A percentile compares a stretch with the other conserved stretches of the same genome.
Conservation (phyloP, 257 asterid species). For the Solanum chilense region DNA sequence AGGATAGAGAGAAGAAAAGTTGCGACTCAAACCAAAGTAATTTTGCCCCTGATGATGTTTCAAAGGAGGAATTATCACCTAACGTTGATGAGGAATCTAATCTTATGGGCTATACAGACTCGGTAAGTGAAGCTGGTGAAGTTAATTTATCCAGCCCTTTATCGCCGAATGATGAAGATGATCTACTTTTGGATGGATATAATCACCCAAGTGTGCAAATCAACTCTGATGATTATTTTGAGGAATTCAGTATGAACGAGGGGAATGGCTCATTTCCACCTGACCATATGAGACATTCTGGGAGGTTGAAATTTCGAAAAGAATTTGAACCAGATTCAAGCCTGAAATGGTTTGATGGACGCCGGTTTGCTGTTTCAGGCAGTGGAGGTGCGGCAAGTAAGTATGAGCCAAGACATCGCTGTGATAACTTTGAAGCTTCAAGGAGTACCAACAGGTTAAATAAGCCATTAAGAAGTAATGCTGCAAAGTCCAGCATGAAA, state of each 20-base stretch:
- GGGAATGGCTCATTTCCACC: slow-evolving; percentile 26
- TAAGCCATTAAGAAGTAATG: slow-evolving; percentile 38
- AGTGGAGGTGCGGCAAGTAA: slow-evolving; percentile 29
- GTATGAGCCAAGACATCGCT: slow-evolving; percentile 46
- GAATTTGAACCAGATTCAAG: slow-evolving; percentile 38
- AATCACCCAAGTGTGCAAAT: slow-evolving; percentile 31
- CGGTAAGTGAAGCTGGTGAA: slow-evolving; percentile 42
- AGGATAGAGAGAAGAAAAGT: slow-evolving; percentile 47
- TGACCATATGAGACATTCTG: slow-evolving; percentile 44
- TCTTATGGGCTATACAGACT: slow-evolving; percentile 28
- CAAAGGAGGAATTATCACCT: slow-evolving; percentile 27
- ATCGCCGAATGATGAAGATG: slow-evolving; percentile 44
- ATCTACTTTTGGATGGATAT: slow-evolving; percentile 39
- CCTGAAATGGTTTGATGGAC: slow-evolving; percentile 52
- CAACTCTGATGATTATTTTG: slow-evolving; percentile 36
- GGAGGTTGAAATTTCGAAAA: slow-evolving; percentile 54
- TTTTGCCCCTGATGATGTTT: slow-evolving; percentile 28
- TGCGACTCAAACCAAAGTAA: slow-evolving; percentile 27
- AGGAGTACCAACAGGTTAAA: slow-evolving; percentile 33
- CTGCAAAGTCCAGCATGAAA: slow-evolving; percentile 44
- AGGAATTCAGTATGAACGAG: slow-evolving; percentile 35
- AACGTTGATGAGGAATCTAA: slow-evolving; percentile 31
- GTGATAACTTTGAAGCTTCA: slow-evolving; percentile 41
- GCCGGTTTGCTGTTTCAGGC: slow-evolving; percentile 36
- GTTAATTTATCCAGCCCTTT: slow-evolving; percentile 33